Conservation (phyloP, 148 eudicot genomes). For the Persicaria maculosa region DNA sequence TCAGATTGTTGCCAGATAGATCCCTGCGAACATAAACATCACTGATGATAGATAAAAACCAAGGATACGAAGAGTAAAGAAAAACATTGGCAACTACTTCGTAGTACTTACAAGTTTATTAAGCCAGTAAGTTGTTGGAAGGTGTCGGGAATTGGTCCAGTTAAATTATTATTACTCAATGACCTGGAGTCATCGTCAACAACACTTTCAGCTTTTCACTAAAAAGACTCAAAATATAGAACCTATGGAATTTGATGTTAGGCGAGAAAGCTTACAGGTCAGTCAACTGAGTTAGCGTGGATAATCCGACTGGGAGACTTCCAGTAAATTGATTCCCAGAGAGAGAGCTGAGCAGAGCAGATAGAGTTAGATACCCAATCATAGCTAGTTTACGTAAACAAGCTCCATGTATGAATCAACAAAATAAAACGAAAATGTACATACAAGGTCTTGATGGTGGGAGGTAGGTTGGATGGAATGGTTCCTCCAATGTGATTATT, state of each 20-base stretch:
- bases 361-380: constrained; percentile 12
- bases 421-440: constrained; percentile 13
- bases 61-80: not conserved
- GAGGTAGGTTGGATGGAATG: constrained; percentile 56
- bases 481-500: constrained; percentile 63
- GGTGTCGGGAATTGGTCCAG: constrained; percentile 63
- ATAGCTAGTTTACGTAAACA: not conserved
- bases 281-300: constrained; percentile 42
- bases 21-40: constrained; percentile 32
- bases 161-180: constrained; percentile 39
- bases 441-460: constrained; percentile 44
- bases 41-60: too few species aligned
- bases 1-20: constrained; percentile 47
- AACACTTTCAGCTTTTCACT: not conserved
- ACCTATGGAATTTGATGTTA: not conserved
- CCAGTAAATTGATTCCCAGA: constrained; percentile 53
- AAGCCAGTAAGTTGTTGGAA: constrained; percentile 38
- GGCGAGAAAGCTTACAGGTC: constrained; percentile 35
- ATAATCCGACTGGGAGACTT: constrained; percentile 50
- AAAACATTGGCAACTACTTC: not conserved
- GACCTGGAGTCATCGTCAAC: constrained; percentile 30
- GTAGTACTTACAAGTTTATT: constrained; percentile 46
- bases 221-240: constrained; percentile 8
- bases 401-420: not conserved
- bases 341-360: constrained; percentile 55